Evolutionary conservation across 108 stramenopile genomes (phyloP), one percentile per base, ranked within the genome.

Genomic region (Cylindrotheca closterium): DNA sequence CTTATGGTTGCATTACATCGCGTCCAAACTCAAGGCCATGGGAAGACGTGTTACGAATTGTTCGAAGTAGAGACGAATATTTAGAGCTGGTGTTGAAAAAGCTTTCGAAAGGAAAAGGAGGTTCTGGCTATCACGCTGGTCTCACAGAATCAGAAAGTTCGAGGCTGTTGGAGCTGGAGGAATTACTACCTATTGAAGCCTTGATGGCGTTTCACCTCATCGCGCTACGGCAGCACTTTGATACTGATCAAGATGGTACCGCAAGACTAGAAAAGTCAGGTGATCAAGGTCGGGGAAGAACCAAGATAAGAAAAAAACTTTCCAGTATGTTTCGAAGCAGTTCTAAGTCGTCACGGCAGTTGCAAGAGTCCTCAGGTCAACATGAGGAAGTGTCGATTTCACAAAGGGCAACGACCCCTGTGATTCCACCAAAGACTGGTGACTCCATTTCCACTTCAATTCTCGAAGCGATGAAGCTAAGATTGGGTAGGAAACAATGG

Each of bases 141-240:
- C 71, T 92, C 17, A 69, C 70, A 1, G 74, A 75, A 29, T 32
- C 67, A n/a, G 91, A 92, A 60, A 87, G 83, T 48, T 22, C 60
- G 4, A 70, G 64, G 32, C 60, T 92, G 31, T 51, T 88, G 27
- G 59, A 17, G 29, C 58, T 92, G 19, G 91, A 92, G 61, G 81
- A 83, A 70, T 56, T 84, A 19, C 67, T 92, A 19, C 91, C 91
- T 2, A 79, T 92, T 33, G 91, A 92, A 67, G 75, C 86, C 10
- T 60, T 92, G 37, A 32, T 83, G 28, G 71, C 87, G 19, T 92
- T 88, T 61, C 91, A 92, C 68, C 59, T 92, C n/a, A 42, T 86
- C 0, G 87, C 91, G 17, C 73, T 88, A 37, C 76, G 91, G 31
- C 18, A 32, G 52, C 47, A 67, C 37, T 28, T 30, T 15, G 7